Conservation (phyloP, 345 rosid species). For the Camelina laxa region DNA sequence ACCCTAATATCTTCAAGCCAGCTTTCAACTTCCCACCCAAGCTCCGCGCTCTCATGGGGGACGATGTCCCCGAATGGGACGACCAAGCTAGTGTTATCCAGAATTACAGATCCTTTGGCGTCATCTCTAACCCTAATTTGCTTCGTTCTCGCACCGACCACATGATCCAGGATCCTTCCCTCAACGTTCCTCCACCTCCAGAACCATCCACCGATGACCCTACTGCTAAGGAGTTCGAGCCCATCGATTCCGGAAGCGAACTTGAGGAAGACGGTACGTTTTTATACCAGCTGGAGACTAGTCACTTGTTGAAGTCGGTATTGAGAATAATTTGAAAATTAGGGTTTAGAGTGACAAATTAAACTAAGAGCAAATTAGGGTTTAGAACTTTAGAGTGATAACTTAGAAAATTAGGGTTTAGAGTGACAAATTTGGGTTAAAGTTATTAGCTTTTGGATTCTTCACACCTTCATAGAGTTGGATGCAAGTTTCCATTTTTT, state of each 20-base stretch:
- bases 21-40: slow-evolving; percentile 86
- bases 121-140: slow-evolving; percentile 84
- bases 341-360: slow-evolving; percentile 5
- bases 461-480: not conserved
- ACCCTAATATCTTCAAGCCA: slow-evolving; percentile 76
- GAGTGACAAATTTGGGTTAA: not conserved
- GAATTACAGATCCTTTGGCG: slow-evolving; percentile 90
- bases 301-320: not conserved
- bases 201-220: slow-evolving; percentile 48
- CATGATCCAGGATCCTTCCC: slow-evolving; percentile 65
- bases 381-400: not conserved
- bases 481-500: not conserved
- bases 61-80: slow-evolving; percentile 71
- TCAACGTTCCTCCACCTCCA: slow-evolving; percentile 65
- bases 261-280: slow-evolving; percentile 78
- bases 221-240: slow-evolving; percentile 55
- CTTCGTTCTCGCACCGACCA: slow-evolving; percentile 79
- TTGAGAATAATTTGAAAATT: not conserved
- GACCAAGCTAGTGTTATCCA: slow-evolving; percentile 74
- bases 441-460: not conserved
- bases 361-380: no score
- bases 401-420: slow-evolving; percentile 12
- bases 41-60: slow-evolving; percentile 69
- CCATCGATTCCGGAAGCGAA: slow-evolving; percentile 79
- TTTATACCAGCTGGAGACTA: not conserved